These are phyloP conservation scores for Alternaria arborescens DNA, from an alignment of 2,329 filamentous ascomycete species.

Conservation along the genomic window DNA sequence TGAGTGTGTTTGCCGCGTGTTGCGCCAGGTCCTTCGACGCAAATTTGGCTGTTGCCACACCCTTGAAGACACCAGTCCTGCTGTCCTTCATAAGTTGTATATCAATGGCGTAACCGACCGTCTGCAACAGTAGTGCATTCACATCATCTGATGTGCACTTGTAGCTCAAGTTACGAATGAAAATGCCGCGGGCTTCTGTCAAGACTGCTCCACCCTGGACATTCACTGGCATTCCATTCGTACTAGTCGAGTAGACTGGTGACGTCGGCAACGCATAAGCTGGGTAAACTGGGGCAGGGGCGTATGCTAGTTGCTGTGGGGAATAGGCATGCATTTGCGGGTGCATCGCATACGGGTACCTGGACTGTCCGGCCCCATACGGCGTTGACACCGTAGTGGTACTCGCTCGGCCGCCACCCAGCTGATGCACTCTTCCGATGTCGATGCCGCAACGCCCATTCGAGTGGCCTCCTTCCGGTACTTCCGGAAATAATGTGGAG, in stretches of 20 bases:
- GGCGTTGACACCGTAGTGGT: constrained; percentile 21
- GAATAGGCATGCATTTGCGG: constrained; percentile 30
- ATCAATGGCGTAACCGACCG: constrained; percentile 35
- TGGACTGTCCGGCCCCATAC: constrained; percentile 27
- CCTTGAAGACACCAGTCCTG: constrained; percentile 40
- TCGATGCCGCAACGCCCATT: constrained; percentile 42
- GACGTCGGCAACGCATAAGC: constrained; percentile 26
- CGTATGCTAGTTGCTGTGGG: constrained; percentile 24
- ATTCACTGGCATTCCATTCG: constrained; percentile 49
- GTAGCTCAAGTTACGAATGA: constrained; percentile 46
- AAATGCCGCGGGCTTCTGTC: constrained; percentile 50
- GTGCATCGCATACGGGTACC: constrained; percentile 37
- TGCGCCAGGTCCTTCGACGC: constrained; percentile 42
- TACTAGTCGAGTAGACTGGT: constrained; percentile 42
- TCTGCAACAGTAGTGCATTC: constrained; percentile 36
- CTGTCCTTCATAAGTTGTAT: constrained; percentile 38
- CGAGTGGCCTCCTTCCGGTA: constrained; percentile 40
- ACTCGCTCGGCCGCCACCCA: constrained; percentile 15
- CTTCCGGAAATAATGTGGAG: constrained; percentile 33
- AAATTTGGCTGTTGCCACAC: constrained; percentile 46
- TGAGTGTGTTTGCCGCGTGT: constrained; percentile 37
- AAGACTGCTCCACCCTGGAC: constrained; percentile 46
- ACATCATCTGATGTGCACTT: constrained; percentile 39
- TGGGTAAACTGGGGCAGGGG: constrained; percentile 27
- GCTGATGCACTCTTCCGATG: constrained; percentile 36